A percentile compares a stretch with the other conserved stretches of the same genome.
Evolutionary conservation across 768 basidiomycete species (phyloP).

Genomic region (Leccinum uliginosum): DNA sequence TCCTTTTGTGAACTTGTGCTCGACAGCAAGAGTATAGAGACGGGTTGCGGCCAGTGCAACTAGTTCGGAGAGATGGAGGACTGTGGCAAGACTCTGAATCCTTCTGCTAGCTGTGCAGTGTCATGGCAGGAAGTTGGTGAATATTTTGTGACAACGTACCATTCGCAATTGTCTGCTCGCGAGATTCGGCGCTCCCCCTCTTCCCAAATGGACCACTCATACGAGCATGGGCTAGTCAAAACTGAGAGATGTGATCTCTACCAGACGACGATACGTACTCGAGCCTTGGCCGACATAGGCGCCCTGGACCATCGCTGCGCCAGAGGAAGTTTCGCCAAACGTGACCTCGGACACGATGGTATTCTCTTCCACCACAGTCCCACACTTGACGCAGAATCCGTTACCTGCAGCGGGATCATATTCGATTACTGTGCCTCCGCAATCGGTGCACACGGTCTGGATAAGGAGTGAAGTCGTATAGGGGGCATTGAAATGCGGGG

Average conservation of each 20-base stretch:
- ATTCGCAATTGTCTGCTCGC: slow-evolving; percentile 89
- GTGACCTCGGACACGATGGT: slow-evolving; percentile 90
- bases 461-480: not conserved
- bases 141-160: slow-evolving; percentile 41
- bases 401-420: slow-evolving; percentile 83
- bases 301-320: slow-evolving; percentile 94
- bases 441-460: slow-evolving; percentile 67
- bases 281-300: slow-evolving; percentile 88
- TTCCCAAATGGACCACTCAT: slow-evolving; percentile 82
- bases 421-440: slow-evolving; percentile 80
- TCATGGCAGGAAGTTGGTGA: not conserved
- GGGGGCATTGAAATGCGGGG: not conserved
- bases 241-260: not conserved
- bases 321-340: slow-evolving; percentile 90
- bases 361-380: slow-evolving; percentile 89
- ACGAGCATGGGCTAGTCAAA: slow-evolving; percentile 63
- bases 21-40: slow-evolving; percentile 89
- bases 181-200: slow-evolving; percentile 72
- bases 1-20: slow-evolving; percentile 92
- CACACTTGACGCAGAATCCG: slow-evolving; percentile 82
- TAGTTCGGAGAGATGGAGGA: slow-evolving; percentile 72
- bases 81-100: slow-evolving; percentile 78
- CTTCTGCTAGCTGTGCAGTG: slow-evolving; percentile 61
- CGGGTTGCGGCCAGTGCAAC: slow-evolving; percentile 80
- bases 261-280: slow-evolving; percentile 51